phyloP scores from a whole-genome alignment of 179 eudicot species.

The Monotropa hypopitys region DNA sequence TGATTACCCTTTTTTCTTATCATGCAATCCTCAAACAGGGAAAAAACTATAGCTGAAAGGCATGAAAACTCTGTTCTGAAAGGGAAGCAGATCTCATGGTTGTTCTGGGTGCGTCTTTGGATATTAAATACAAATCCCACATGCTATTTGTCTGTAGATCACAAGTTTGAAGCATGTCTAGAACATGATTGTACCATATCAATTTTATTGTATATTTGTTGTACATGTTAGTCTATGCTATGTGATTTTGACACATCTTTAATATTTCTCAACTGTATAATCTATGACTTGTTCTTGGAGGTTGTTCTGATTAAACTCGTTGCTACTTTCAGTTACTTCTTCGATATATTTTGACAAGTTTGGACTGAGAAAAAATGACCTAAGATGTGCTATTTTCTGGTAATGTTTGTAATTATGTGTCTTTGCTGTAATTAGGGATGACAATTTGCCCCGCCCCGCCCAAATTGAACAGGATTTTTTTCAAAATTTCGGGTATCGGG shows the following conservation, averaged over 20 bases:
- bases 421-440: too few species aligned
- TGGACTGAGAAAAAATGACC: not conserved
- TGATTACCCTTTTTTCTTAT: not conserved
- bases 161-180: not conserved
- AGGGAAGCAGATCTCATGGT: not conserved
- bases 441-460: too few species aligned
- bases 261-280: not conserved
- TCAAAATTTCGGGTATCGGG: too few species aligned
- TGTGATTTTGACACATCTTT: not conserved
- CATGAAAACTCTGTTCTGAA: not conserved
- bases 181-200: not conserved
- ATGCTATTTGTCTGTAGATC: not conserved
- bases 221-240: not conserved
- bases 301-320: not conserved
- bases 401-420: not conserved
- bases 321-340: not conserved
- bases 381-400: not conserved
- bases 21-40: not conserved
- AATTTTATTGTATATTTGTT: not conserved
- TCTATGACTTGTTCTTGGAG: not conserved
- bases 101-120: not conserved
- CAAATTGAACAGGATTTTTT: too few species aligned
- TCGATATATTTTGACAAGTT: not conserved
- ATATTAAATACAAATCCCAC: not conserved
- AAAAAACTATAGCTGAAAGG: slow-evolving; percentile 5